Evolutionary conservation across 768 basidiomycete genomes (phyloP).

Genomic region (Crucibulum laeve): DNA sequence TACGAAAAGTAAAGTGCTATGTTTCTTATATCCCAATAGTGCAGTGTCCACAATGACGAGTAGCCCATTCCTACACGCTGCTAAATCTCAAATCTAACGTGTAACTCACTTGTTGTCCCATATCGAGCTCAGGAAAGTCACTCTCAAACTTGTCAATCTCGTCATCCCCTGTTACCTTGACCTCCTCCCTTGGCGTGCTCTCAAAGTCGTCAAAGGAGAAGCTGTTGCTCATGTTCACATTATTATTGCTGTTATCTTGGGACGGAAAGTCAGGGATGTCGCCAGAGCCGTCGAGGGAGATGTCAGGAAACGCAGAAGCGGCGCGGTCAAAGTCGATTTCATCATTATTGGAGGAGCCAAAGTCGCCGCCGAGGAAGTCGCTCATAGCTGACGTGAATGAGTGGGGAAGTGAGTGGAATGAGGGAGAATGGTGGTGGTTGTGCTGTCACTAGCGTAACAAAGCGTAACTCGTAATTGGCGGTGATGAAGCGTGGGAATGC

Average conservation of each 20-base stretch:
- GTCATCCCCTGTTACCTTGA: slow-evolving; percentile 82
- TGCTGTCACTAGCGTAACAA: neutral
- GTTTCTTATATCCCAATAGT: too few species aligned
- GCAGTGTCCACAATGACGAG: too few species aligned
- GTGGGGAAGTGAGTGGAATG: neutral
- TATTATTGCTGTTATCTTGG: slow-evolving; percentile 14
- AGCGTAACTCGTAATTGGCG: neutral
- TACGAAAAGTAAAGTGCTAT: neutral
- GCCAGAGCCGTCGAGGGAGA: slow-evolving; percentile 64
- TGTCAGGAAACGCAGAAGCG: slow-evolving; percentile 83
- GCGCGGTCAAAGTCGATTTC: slow-evolving; percentile 80
- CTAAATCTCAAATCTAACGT: too few species aligned
- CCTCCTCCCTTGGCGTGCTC: slow-evolving; percentile 36
- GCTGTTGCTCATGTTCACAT: slow-evolving; percentile 28
- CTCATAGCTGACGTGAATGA: slow-evolving; percentile 32
- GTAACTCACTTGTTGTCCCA: slow-evolving; percentile 29
- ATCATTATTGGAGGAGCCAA: slow-evolving; percentile 23
- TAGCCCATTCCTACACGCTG: too few species aligned
- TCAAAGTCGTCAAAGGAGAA: slow-evolving; percentile 73
- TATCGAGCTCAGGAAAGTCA: slow-evolving; percentile 79
- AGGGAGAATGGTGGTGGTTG: neutral
- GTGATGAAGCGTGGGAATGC: neutral
- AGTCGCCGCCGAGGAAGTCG: slow-evolving; percentile 33
- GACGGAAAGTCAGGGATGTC: slow-evolving; percentile 45
- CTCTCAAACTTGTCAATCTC: slow-evolving; percentile 83